phyloP scores from a whole-genome alignment of 1,284 basidiomycete species.

The Kwoniella shivajii region DNA sequence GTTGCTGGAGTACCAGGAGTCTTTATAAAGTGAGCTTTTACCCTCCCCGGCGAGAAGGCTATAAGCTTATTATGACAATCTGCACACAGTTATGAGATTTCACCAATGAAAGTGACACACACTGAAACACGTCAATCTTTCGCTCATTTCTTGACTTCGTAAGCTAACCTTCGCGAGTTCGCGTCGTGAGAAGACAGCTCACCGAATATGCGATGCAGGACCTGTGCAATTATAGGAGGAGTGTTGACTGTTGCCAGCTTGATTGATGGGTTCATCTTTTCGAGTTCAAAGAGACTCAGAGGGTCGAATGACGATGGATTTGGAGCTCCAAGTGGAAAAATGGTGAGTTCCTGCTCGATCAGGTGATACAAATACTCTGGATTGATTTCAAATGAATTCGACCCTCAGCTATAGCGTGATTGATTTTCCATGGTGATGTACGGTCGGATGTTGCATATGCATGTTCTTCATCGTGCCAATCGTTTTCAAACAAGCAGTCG shows the following conservation, averaged over 20 bases:
- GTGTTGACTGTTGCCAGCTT: slow-evolving; percentile 92
- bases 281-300: slow-evolving; percentile 48
- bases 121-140: slow-evolving; percentile 90
- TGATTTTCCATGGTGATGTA: too few species aligned
- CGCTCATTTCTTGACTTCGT: slow-evolving; percentile 96
- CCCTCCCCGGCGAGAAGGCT: background rate
- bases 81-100: slow-evolving; percentile 75
- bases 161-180: slow-evolving; percentile 43
- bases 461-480: too few species aligned
- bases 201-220: slow-evolving; percentile 59
- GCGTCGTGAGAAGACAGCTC: background rate
- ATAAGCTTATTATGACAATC: background rate
- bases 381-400: too few species aligned
- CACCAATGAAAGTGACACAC: slow-evolving; percentile 91
- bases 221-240: slow-evolving; percentile 96
- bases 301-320: slow-evolving; percentile 44
- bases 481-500: too few species aligned
- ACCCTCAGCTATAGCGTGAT: too few species aligned
- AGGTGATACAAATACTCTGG: too few species aligned
- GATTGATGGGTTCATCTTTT: slow-evolving; percentile 84
- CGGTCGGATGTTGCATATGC: too few species aligned
- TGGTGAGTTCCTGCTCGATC: slow-evolving; percentile 36
- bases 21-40: slow-evolving; percentile 73
- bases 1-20: slow-evolving; percentile 77
- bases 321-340: slow-evolving; percentile 49